A percentile compares a stretch with the other conserved stretches of the same genome.
Evolutionary conservation across 352 stramenopile genomes (phyloP).

Genomic region (Globisporangium splendens): DNA sequence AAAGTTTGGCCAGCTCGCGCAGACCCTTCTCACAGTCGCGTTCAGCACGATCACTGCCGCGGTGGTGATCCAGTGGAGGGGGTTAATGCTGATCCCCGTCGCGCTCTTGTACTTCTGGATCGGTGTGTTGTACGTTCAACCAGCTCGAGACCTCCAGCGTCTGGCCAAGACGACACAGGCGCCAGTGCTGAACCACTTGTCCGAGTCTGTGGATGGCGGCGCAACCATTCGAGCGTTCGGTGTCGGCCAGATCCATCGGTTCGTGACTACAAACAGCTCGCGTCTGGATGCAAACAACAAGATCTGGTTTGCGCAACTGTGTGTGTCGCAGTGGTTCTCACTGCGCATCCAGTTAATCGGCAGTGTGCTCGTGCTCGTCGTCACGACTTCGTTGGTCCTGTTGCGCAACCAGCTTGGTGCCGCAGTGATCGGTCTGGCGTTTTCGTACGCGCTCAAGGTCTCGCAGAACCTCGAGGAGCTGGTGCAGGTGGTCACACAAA

Average conservation of each 20-base stretch:
- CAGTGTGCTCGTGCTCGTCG: too few species aligned
- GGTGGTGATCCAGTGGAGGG: constrained; percentile 47
- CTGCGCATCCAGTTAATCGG: constrained; percentile 6
- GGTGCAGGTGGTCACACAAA: constrained; percentile 56
- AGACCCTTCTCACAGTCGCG: constrained; percentile 64
- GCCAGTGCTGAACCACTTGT: too few species aligned
- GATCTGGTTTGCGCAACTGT: constrained; percentile 31
- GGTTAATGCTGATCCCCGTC: too few species aligned
- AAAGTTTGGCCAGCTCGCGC: constrained; percentile 19
- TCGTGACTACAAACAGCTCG: constrained; percentile 17
- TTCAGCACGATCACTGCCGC: constrained; percentile 79
- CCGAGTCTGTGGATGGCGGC: too few species aligned
- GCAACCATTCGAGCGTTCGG: too few species aligned
- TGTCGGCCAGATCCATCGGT: too few species aligned
- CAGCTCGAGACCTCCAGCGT: too few species aligned
- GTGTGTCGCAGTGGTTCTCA: constrained; percentile 46
- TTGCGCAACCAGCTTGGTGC: constrained; percentile 4
- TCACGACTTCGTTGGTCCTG: too few species aligned
- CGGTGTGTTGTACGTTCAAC: too few species aligned
- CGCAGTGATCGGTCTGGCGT: constrained; percentile 69
- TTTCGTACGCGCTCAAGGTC: constrained; percentile 90
- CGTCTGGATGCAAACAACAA: constrained; percentile 41
- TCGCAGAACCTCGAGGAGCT: constrained; percentile 75
- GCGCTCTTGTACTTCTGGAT: too few species aligned
- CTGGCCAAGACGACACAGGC: too few species aligned